phyloP scores from a whole-genome alignment of 2,329 filamentous ascomycete species.

The Botrytis fabae region DNA sequence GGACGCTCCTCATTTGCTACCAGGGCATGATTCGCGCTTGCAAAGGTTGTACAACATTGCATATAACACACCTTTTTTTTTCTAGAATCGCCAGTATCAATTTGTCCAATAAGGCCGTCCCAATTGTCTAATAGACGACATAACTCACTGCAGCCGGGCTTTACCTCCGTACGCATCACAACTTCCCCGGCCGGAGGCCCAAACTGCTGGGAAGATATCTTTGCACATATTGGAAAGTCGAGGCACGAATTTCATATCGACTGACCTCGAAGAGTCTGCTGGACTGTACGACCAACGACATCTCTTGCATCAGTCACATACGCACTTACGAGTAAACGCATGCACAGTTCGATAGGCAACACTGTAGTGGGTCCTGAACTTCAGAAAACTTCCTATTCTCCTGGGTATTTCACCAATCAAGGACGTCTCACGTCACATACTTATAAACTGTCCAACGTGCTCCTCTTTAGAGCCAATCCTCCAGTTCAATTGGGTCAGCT shows the following conservation, averaged over 20 bases:
- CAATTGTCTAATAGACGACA: conserved; percentile 2
- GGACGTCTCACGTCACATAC: conserved; percentile 24
- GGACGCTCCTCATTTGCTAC: conserved; percentile 25
- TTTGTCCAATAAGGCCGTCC: conserved; percentile 13
- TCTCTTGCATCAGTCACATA: conserved; percentile 22
- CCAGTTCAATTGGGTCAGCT: conserved; percentile 21
- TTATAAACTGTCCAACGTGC: conserved; percentile 22
- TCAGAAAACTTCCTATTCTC: conserved; percentile 8
- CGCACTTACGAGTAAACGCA: conserved; percentile 14
- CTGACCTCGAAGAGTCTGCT: conserved; percentile 18
- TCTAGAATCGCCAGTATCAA: conserved; percentile 13
- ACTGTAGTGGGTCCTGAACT: conserved; percentile 13
- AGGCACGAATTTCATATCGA: conserved; percentile 18
- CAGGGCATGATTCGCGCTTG: conserved; percentile 15
- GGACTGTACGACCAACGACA: conserved; percentile 22
- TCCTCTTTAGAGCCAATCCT: conserved; percentile 18
- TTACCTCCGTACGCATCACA: conserved; percentile 18
- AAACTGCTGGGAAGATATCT: conserved; percentile 22
- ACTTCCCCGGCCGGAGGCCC: conserved; percentile 23
- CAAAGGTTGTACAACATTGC: conserved; percentile 22
- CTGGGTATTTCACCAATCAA: conserved; percentile 18
- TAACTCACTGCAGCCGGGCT: conserved; percentile 20
- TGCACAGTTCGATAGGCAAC: conserved; percentile 21
- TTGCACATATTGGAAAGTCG: conserved; percentile 14
- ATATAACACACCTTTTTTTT: conserved; percentile 12